Base-by-base conservation (phyloP, 495 filamentous ascomycete genomes). In the Lophium mytilinum region DNA sequence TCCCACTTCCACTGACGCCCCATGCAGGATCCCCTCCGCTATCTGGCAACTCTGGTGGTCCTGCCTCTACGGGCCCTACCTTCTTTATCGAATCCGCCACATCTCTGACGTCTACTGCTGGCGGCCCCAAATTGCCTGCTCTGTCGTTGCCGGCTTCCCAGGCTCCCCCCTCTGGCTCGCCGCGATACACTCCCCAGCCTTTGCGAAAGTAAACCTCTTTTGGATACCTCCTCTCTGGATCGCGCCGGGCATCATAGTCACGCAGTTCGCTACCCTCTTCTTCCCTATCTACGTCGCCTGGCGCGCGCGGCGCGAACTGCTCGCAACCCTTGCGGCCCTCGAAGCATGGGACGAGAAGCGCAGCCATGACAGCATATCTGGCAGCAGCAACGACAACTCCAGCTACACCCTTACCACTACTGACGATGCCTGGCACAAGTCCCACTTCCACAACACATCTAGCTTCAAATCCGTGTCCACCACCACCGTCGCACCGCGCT, bases 41-140 rank as follows among this genome's bases (percentile, higher is more conserved):
- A 30, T 81, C n/a, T 82, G 79, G 78, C 82, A 84, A 64, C 74
- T 82, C 33, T 62, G 82, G 49, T 87, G 83, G 83, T 73, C 81
- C 19, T 86, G 78, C 72, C 66, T 84, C 40, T 72, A 81, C 51
- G 78, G 80, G 40, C 75, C 74, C 0, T 65, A 73, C 47, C 56
- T 76, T 39, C 64, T 78, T 1, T 77, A 69, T 68, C 73, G 72
- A 45, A 68, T 75, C 24, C 71, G 75, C 24, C 60, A 71, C 37
- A 85, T 87, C 55, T 75, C 71, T 47, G 84, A 88, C 60, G 83
- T 83, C 4, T 79, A 86, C 52, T 78, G 80, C 52, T 88, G 84
- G 84, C 76, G 82, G n/a, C 58, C 76, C 4, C 83, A 87, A 62
- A 87, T 83, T 10, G 81, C 80, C 33, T 68, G 75, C 18, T 83